These are phyloP conservation scores for Pholiota conissans DNA, from an alignment of 768 basidiomycete species.

Conservation along the genomic window DNA sequence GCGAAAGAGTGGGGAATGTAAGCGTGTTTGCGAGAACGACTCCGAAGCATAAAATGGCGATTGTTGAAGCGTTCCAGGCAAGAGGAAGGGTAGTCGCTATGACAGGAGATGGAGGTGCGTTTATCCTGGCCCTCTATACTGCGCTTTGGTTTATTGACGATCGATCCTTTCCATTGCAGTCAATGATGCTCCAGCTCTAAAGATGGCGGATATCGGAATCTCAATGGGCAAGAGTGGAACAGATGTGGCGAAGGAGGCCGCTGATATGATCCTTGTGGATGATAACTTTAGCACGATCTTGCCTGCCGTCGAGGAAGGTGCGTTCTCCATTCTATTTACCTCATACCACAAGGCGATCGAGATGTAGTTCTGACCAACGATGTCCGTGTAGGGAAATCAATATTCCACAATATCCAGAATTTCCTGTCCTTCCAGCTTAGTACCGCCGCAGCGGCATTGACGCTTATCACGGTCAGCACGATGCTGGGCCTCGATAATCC, in stretches of 20 bases:
- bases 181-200: conserved; percentile 95
- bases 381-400: conserved; percentile 73
- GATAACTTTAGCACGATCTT: conserved; percentile 96
- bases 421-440: conserved; percentile 97
- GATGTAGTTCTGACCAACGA: not conserved
- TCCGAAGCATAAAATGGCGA: conserved; percentile 96
- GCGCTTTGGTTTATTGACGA: conserved; percentile 3
- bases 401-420: conserved; percentile 99
- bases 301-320: conserved; percentile 93
- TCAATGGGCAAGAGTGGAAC: conserved; percentile 99
- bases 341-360: conserved; percentile 4
- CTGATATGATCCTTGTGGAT: conserved; percentile 95
- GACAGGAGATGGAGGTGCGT: conserved; percentile 93
- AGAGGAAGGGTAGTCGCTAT: conserved; percentile 92
- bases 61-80: conserved; percentile 90
- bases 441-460: conserved; percentile 93
- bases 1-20: conserved; percentile 77
- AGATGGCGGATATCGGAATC: conserved; percentile 97
- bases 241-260: conserved; percentile 97
- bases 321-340: conserved; percentile 4
- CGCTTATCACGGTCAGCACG: conserved; percentile 94
- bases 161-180: conserved; percentile 39
- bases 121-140: not conserved
- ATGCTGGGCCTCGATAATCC: conserved; percentile 89
- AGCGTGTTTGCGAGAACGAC: conserved; percentile 95